Evolutionary conservation across 345 rosid species (phyloP).

Genomic region (Gossypium sturtianum): DNA sequence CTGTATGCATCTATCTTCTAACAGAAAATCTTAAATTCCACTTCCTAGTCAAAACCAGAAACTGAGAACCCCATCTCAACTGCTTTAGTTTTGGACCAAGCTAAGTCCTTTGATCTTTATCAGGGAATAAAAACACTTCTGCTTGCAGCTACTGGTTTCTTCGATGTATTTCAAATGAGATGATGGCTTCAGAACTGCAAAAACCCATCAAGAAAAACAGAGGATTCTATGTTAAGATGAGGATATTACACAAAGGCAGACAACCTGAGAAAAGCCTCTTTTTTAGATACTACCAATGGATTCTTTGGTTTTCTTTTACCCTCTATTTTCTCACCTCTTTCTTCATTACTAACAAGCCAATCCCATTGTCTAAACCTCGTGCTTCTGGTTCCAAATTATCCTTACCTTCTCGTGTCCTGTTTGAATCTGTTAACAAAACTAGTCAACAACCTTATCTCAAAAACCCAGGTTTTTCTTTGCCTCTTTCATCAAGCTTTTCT

Average conservation of each 20-base stretch:
- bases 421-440: conserved; percentile 47
- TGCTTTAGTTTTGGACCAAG: neutral
- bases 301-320: conserved; percentile 65
- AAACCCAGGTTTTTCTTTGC: conserved; percentile 28
- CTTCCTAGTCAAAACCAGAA: conserved; percentile 39
- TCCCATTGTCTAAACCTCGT: conserved; percentile 35
- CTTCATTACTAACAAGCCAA: conserved; percentile 48
- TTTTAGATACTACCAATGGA: conserved; percentile 69
- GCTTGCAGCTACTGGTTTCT: neutral
- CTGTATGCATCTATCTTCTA: conserved; percentile 14
- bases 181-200: conserved; percentile 37
- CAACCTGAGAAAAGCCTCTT: conserved; percentile 42
- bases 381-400: conserved; percentile 35
- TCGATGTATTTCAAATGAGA: conserved; percentile 30
- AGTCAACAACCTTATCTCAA: conserved; percentile 20
- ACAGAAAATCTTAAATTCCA: conserved; percentile 47
- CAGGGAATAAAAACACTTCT: neutral
- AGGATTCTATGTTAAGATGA: conserved; percentile 47
- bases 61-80: conserved; percentile 51
- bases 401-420: conserved; percentile 56
- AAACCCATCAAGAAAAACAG: conserved; percentile 33
- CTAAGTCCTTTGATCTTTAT: neutral
- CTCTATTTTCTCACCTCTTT: conserved; percentile 72
- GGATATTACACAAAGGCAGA: conserved; percentile 36
- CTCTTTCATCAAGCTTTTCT: neutral